A percentile compares a stretch with the other conserved stretches of the same genome.
phyloP scores from a whole-genome alignment of 306 rosid species.

The Pachyrhizus erosus region DNA sequence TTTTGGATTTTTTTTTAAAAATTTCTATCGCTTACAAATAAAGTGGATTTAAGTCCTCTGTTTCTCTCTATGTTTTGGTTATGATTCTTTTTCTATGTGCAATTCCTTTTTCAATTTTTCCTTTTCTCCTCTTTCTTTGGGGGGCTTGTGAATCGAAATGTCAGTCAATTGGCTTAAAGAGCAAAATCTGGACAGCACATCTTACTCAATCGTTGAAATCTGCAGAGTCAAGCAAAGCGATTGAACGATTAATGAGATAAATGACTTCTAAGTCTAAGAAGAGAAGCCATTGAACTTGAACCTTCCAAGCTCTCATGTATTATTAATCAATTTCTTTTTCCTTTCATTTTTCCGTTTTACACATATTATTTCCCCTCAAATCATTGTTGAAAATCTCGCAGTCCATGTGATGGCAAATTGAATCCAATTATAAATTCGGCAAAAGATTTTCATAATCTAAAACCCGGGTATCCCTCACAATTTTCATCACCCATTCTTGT shows the following conservation, averaged over 20 bases:
- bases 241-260: not conserved
- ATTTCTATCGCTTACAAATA: too few species aligned
- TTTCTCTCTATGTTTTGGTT: not conserved
- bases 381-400: not conserved
- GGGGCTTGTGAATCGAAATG: not conserved
- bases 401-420: not conserved
- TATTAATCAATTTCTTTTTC: not conserved
- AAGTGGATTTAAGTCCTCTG: conserved; percentile 15
- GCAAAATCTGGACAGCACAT: not conserved
- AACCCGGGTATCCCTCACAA: not conserved
- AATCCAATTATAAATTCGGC: not conserved
- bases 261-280: not conserved
- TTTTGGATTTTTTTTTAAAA: too few species aligned
- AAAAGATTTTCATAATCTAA: conserved; percentile 21
- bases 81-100: not conserved
- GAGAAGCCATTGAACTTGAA: not conserved
- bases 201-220: not conserved
- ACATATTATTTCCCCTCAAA: conserved; percentile 5
- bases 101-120: not conserved
- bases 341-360: not conserved
- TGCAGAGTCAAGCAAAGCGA: not conserved
- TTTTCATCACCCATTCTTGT: not conserved
- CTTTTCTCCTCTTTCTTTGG: not conserved
- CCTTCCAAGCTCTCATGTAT: not conserved
- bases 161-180: conserved; percentile 6